Evolutionary conservation across 148 eudicot genomes (phyloP).

Genomic region (Polygonum aviculare): DNA sequence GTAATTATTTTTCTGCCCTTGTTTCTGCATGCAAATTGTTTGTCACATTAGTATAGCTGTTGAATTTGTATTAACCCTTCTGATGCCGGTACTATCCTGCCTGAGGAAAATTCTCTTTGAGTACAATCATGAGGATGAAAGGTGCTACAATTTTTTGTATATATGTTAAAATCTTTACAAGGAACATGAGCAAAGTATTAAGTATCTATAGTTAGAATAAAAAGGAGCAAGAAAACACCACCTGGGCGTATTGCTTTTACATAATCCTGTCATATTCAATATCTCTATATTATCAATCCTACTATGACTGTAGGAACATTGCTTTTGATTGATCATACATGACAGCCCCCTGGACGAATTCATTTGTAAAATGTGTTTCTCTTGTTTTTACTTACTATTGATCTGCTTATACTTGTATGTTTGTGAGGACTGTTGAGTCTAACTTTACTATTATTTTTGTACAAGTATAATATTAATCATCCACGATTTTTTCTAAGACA

Average conservation of each 20-base stretch:
- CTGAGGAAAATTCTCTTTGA: background rate
- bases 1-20: slow-evolving; percentile 19
- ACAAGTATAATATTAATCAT: background rate
- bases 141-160: background rate
- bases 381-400: background rate
- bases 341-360: background rate
- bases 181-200: background rate
- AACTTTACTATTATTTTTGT: background rate
- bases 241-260: background rate
- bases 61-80: background rate
- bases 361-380: background rate
- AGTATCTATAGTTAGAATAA: background rate
- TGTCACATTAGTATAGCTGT: background rate
- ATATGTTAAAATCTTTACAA: background rate
- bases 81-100: background rate
- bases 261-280: background rate
- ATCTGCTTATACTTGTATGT: background rate
- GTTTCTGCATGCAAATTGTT: background rate
- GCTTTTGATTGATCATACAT: background rate
- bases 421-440: background rate
- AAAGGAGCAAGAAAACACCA: background rate
- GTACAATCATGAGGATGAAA: background rate
- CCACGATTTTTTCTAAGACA: slow-evolving; percentile 13
- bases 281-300: background rate
- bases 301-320: background rate